Base-by-base conservation (phyloP, 2,329 filamentous ascomycete genomes). In the Parascedosporium putredinis region DNA sequence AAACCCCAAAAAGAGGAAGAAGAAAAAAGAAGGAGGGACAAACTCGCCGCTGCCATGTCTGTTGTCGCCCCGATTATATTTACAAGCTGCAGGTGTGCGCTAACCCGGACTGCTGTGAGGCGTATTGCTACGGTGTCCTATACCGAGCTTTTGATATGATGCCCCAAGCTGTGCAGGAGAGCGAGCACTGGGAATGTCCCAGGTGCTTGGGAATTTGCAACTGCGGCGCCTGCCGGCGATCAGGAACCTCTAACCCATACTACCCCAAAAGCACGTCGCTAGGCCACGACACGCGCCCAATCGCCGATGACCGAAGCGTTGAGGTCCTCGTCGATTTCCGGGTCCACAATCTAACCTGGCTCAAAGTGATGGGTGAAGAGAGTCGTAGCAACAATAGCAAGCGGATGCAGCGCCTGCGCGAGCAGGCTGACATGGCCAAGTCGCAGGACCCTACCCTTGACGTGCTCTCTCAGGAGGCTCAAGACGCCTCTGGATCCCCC, bases 61-160 rank as follows among this genome's bases (percentile, higher is more conserved):
- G 91, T 65, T 80, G 79, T 51, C 79, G 87, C 60, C 78, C 82
- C 40, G 88, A 96, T 58, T 83, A 86, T 47, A 81, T 75, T 18
- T 96, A 94, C 79, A 90, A 88, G 59, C 79, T 95, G 54, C 88
- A 88, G 2, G 78, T 81, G 47, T 98, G 93, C 65, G 82, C 81
- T 0, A 82, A 72, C 33, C 67, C 69, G 2, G 78, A 75, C 7
- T 97, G 93, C 59, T 73, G 76, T 10, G 74, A 86, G 50, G 80
- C 79, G 1, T 98, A 94, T 62, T 97, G 93, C 64, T 98, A 94
- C 60, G 91, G 91, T n/a, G 85, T 85, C 14, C 73, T 98, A 2
- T 97, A 89, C 67, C 77, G 93, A 50, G 90, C 88, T 1, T 95
- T 95, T 60, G 91, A 97, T 62, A 79, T 89, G 62, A 85, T 88